Percentiles rank a stretch among this genome's conserved stretches.
Evolutionary conservation across 2,329 filamentous ascomycete species (phyloP).

Genomic region (Botrytis deweyae): DNA sequence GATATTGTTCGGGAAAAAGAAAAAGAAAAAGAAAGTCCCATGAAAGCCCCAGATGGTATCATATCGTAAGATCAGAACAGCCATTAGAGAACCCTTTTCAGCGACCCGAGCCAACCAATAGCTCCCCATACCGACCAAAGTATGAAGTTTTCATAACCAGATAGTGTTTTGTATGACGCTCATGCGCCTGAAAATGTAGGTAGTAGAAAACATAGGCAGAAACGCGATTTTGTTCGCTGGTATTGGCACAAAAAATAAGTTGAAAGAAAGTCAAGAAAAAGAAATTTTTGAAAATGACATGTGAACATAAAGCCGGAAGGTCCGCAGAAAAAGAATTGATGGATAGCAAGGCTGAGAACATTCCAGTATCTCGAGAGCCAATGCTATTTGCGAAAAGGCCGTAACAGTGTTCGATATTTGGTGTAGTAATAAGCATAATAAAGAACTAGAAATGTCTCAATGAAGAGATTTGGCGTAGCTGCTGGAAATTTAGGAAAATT

Average conservation of each 20-base stretch:
- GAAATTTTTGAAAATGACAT: background rate
- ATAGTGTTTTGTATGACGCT: constrained; percentile 14
- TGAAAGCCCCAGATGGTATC: constrained; percentile 8
- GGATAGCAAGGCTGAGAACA: constrained; percentile 32
- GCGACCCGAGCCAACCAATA: constrained; percentile 5
- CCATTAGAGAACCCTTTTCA: constrained; percentile 4
- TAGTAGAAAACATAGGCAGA: constrained; percentile 15
- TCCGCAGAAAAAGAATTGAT: background rate
- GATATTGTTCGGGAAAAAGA: constrained; percentile 9
- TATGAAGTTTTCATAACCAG: constrained; percentile 9
- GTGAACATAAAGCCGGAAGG: constrained; percentile 11
- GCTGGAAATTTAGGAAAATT: background rate
- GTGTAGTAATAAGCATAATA: constrained; percentile 28
- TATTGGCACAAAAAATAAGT: constrained; percentile 16
- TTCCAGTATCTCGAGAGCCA: constrained; percentile 36
- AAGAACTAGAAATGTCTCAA: constrained; percentile 29
- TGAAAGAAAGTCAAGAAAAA: constrained; percentile 14
- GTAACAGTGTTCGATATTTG: constrained; percentile 25
- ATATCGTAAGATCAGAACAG: constrained; percentile 10
- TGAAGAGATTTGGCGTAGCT: constrained; percentile 26
- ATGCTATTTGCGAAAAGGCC: constrained; percentile 22
- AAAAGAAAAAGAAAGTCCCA: constrained; percentile 1
- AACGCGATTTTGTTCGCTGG: background rate
- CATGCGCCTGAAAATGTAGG: constrained; percentile 5
- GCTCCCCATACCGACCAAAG: constrained; percentile 8